Conservation (phyloP, 139 green algal genomes). For the Tetradesmus lagerheimii region DNA sequence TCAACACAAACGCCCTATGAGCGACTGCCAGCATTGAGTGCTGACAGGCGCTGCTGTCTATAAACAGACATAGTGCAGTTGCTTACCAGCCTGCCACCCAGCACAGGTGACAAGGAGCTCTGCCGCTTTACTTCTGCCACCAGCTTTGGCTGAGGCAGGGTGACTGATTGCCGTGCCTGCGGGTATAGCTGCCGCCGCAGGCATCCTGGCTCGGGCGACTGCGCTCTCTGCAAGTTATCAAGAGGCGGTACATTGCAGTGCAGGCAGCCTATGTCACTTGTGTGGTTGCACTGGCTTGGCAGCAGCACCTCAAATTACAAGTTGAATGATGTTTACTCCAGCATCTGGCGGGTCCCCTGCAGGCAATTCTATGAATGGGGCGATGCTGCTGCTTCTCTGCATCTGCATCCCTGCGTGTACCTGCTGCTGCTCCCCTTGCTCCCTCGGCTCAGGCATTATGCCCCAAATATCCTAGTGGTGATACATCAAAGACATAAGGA, state of each 20-base stretch:
- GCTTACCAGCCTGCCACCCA: slow-evolving; percentile 1
- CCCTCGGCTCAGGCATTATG: background rate
- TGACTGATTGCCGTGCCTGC: background rate
- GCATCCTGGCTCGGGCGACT: background rate
- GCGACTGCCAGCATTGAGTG: no score
- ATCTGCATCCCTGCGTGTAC: background rate
- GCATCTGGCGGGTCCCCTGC: no score
- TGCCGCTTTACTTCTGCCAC: background rate
- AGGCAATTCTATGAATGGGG: no score
- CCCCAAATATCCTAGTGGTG: background rate
- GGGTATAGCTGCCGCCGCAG: slow-evolving; percentile 46
- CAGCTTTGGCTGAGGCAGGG: background rate
- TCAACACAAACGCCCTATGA: no score
- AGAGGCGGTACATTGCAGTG: background rate
- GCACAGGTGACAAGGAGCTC: background rate
- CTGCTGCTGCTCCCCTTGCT: slow-evolving; percentile 21
- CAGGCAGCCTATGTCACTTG: background rate
- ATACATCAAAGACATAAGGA: background rate
- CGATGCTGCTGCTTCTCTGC: no score
- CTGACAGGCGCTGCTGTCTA: no score
- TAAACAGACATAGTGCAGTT: background rate
- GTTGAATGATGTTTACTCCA: no score
- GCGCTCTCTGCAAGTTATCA: background rate
- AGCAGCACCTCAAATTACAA: no score
- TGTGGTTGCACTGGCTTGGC: no score